A percentile compares a stretch with the other conserved stretches of the same genome.
Evolutionary conservation across 371 early-diverging fungal genomes (phyloP).

Genomic region (Mortierella sp.): DNA sequence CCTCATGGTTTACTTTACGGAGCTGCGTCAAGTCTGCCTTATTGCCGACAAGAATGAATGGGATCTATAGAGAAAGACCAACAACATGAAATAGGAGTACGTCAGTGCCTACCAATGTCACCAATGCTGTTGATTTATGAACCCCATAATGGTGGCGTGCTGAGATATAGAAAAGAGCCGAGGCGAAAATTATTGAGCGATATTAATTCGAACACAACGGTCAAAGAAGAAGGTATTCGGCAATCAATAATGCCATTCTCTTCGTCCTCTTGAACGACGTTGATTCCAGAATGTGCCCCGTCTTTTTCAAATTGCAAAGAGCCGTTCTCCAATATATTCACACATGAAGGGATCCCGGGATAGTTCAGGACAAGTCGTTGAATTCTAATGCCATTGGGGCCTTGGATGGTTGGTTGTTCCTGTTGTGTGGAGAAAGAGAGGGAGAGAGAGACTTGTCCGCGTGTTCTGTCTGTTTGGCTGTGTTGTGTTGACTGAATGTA

Average conservation of each 20-base stretch:
- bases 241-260: background rate
- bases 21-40: slow-evolving; percentile 85
- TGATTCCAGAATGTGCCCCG: background rate
- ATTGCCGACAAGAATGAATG: slow-evolving; percentile 91
- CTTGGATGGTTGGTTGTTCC: background rate
- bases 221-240: background rate
- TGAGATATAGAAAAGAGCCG: background rate
- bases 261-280: background rate
- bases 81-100: background rate
- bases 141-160: background rate
- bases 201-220: slow-evolving; percentile 4
- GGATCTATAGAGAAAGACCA: slow-evolving; percentile 61
- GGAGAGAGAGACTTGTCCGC: background rate
- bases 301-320: slow-evolving; percentile 5
- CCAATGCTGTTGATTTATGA: background rate
- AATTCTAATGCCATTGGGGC: background rate
- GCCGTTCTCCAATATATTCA: background rate
- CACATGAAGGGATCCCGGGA: background rate
- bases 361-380: background rate
- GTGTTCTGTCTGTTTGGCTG: background rate
- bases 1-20: slow-evolving; percentile 79
- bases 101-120: background rate
- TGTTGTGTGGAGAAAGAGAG: background rate
- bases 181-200: background rate
- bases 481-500: slow-evolving; percentile 32